Percentiles rank a stretch among this genome's conserved stretches.
Evolutionary conservation across 371 early-diverging fungal species (phyloP).

Genomic region (Mucor saturninus): DNA sequence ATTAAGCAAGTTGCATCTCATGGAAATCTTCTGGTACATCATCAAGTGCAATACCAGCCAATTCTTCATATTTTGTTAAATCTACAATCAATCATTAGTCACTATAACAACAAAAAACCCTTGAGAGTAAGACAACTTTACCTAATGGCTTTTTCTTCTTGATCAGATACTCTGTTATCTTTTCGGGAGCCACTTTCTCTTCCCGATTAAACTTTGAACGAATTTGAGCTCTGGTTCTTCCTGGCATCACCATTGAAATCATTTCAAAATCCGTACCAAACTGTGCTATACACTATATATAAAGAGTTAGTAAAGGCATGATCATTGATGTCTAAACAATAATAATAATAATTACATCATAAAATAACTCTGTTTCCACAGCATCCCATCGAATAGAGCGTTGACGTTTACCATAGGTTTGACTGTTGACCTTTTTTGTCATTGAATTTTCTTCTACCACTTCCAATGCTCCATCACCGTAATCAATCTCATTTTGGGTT

Average conservation of each 20-base stretch:
- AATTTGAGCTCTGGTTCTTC: slow-evolving; percentile 62
- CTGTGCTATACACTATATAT: slow-evolving; percentile 57
- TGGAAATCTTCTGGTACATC: slow-evolving; percentile 42
- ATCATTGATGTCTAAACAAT: too few relatives aligned
- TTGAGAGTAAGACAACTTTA: slow-evolving; percentile 19
- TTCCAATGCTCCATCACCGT: slow-evolving; percentile 56
- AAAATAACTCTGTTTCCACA: slow-evolving; percentile 67
- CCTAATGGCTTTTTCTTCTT: slow-evolving; percentile 49
- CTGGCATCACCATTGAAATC: slow-evolving; percentile 64
- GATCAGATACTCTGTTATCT: slow-evolving; percentile 60
- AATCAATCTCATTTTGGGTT: slow-evolving; percentile 39
- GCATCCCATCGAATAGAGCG: slow-evolving; percentile 56
- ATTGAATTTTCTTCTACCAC: slow-evolving; percentile 70
- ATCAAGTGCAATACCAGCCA: slow-evolving; percentile 30
- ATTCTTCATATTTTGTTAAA: slow-evolving; percentile 25
- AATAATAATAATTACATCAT: slow-evolving; percentile 39
- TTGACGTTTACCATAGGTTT: slow-evolving; percentile 51
- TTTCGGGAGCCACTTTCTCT: slow-evolving; percentile 56
- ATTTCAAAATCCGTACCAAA: slow-evolving; percentile 83
- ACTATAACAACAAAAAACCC: background rate
- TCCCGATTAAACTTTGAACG: slow-evolving; percentile 74
- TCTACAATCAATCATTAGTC: slow-evolving; percentile 23
- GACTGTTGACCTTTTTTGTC: slow-evolving; percentile 62
- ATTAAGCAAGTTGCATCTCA: slow-evolving; percentile 23
- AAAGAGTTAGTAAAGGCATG: too few relatives aligned